Base-by-base conservation (phyloP, 805 yeast species). In the Starmera pachycereana region DNA sequence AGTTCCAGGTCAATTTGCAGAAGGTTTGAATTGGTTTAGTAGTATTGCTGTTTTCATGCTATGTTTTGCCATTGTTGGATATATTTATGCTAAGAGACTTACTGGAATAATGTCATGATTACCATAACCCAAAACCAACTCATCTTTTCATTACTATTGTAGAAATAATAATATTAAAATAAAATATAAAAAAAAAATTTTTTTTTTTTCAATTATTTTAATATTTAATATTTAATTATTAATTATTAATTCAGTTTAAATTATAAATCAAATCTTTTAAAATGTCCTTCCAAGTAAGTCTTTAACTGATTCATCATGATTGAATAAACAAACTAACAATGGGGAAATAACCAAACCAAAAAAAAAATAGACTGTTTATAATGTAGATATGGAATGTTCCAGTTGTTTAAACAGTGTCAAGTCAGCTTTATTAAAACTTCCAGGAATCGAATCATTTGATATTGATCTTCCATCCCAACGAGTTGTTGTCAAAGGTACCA, bases 1-100 rank as follows among this genome's bases (percentile, higher is more conserved):
- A 10, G 98, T 92, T 30, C 98, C 98, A 0, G 98, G 98, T 0
- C 97, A 90, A 57, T 73, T 69, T 25, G 61, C 63, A 8, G 73
- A 70, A n/a, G 71, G 76, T 7, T 58, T 83, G 45, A 50, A 57
- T 3, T 83, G 92, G 92, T 83, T 84, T 55, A 75, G 72, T 54
- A 58, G 71, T 19, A 75, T 76, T 27, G 53, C 68, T 8, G 43
- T 53, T 0, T 62, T 68, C 13, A 72, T 76, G 80, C 42, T 66
- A 11, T 18, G 62, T 1, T 62, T 74, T 48, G 76, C 79, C 1
- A 53, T 65, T 29, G 53, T 61, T 27, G 69, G 72, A 27, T 76
- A 72, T 44, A 50, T 63, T 37, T 74, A 66, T 53, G 75, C 76
- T 19, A 72, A 65, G 52, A 62, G 64, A 42, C 60, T 62, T 40